phyloP scores from a whole-genome alignment of 768 basidiomycete species.

The Suillus bovinus region DNA sequence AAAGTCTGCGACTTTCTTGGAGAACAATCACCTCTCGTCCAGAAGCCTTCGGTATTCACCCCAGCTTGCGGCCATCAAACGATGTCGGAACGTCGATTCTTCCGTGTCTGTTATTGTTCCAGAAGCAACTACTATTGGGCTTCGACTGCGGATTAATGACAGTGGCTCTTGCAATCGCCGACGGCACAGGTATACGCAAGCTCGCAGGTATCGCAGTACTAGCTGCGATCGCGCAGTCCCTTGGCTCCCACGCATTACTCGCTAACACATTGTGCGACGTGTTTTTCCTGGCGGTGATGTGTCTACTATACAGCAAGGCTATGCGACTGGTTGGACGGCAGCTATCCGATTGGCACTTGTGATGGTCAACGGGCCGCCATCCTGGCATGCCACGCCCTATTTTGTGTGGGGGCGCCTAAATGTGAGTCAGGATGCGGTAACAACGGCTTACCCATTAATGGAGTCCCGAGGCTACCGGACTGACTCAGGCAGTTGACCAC shows the following conservation, averaged over 20 bases:
- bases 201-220: background rate
- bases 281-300: background rate
- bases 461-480: background rate
- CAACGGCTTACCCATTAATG: background rate
- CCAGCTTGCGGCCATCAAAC: background rate
- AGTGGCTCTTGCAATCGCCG: background rate
- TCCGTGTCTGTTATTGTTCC: background rate
- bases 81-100: background rate
- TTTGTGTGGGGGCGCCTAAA: background rate
- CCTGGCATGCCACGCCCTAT: background rate
- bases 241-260: background rate
- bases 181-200: background rate
- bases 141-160: background rate
- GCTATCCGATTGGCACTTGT: background rate
- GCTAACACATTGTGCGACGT: background rate
- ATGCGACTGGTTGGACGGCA: background rate
- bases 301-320: background rate
- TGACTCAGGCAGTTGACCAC: background rate
- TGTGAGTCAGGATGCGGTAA: slow-evolving; percentile 6
- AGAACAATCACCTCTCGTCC: background rate
- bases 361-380: background rate
- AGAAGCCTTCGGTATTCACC: background rate
- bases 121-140: background rate
- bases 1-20: background rate
- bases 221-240: background rate